Evolutionary conservation across 1,284 basidiomycete genomes (phyloP).

Genomic region (Trametes versicolor): DNA sequence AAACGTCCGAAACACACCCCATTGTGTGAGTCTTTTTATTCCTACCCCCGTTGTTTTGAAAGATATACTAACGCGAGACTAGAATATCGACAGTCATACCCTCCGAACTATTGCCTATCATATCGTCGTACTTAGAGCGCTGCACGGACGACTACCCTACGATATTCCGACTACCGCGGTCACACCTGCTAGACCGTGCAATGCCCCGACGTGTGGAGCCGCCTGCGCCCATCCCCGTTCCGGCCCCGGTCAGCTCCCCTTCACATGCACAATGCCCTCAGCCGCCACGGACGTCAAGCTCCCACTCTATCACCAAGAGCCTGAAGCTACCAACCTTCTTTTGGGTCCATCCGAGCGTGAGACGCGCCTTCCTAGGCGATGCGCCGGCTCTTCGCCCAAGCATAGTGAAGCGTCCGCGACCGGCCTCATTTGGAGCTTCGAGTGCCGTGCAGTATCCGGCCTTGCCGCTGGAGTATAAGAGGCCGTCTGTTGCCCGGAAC

Average conservation of each 20-base stretch:
- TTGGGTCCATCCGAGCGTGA: constrained; percentile 34
- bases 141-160: constrained; percentile 48
- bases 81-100: constrained; percentile 78
- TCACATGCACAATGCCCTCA: constrained; percentile 2
- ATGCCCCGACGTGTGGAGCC: constrained; percentile 30
- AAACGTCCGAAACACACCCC: constrained; percentile 83
- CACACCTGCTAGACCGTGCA: constrained; percentile 46
- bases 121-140: constrained; percentile 61
- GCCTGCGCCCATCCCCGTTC: neutral
- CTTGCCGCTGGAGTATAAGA: neutral
- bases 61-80: neutral
- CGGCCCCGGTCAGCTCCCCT: constrained; percentile 19
- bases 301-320: constrained; percentile 24
- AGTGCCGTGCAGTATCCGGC: neutral
- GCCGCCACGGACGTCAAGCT: constrained; percentile 4
- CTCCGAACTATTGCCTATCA: constrained; percentile 62
- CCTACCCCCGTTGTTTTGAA: neutral
- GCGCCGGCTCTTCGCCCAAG: neutral
- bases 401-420: constrained; percentile 25
- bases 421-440: constrained; percentile 20
- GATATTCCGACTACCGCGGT: constrained; percentile 47
- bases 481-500: constrained; percentile 14
- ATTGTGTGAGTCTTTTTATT: constrained; percentile 70
- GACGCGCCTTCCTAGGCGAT: constrained; percentile 28
- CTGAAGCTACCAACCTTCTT: constrained; percentile 30